phyloP scores from a whole-genome alignment of 345 rosid genomes.

The Anacardium occidentale region DNA sequence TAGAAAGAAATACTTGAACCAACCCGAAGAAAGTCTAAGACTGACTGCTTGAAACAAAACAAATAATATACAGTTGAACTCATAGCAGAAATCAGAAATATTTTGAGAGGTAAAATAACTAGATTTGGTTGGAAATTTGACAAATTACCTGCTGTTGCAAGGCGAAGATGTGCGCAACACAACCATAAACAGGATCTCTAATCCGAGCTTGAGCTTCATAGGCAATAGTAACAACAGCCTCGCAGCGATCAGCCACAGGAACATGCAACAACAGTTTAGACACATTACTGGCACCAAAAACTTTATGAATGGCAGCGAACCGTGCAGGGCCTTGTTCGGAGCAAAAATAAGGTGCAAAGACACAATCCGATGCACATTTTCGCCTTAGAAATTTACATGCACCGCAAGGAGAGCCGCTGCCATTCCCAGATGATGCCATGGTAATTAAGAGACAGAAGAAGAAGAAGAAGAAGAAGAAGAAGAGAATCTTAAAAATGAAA shows the following conservation, averaged over 20 bases:
- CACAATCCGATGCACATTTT: slow-evolving; percentile 65
- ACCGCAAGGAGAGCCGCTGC: slow-evolving; percentile 59
- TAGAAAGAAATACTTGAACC: no score
- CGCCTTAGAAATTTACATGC: slow-evolving; percentile 77
- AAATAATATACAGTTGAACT: not conserved
- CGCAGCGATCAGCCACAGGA: slow-evolving; percentile 63
- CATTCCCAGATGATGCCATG: slow-evolving; percentile 47
- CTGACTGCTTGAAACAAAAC: not conserved
- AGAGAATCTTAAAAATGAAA: not conserved
- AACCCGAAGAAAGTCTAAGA: not conserved
- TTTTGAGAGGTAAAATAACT: not conserved
- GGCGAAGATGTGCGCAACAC: slow-evolving; percentile 67
- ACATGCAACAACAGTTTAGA: slow-evolving; percentile 60
- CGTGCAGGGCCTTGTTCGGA: slow-evolving; percentile 67
- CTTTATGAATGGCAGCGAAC: slow-evolving; percentile 76
- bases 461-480: not conserved
- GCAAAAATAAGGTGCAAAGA: slow-evolving; percentile 72
- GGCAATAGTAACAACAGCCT: slow-evolving; percentile 69
- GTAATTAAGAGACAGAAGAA: not conserved
- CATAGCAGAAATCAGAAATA: not conserved
- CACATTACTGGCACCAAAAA: slow-evolving; percentile 76
- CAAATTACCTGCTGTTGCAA: slow-evolving; percentile 63
- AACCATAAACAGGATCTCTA: slow-evolving; percentile 73
- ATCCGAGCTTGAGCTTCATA: slow-evolving; percentile 78
- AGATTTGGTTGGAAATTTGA: not conserved